A percentile compares a stretch with the other conserved stretches of the same genome.
phyloP scores from a whole-genome alignment of 2,329 filamentous ascomycete species.

The Bipolaris oryzae region DNA sequence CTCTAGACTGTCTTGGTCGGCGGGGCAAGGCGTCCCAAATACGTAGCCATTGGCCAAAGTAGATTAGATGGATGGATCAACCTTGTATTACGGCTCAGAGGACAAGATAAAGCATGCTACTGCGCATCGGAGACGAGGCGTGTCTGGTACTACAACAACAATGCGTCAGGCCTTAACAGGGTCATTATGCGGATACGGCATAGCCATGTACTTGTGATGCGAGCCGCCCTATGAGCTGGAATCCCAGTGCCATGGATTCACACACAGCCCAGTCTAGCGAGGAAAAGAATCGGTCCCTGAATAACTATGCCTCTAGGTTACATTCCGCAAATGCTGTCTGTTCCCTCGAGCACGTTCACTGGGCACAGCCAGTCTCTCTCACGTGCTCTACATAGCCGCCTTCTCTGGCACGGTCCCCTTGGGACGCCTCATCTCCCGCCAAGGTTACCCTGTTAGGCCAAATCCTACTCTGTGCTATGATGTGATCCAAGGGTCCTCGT shows the following conservation, averaged over 20 bases:
- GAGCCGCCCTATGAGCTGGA: not conserved
- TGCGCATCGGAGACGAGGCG: slow-evolving; percentile 1
- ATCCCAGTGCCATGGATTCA: not conserved
- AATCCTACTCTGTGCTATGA: not conserved
- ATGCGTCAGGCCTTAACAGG: slow-evolving; percentile 1
- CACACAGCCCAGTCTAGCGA: not conserved
- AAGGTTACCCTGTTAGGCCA: not conserved
- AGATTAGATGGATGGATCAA: slow-evolving; percentile 17
- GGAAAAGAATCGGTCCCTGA: not conserved
- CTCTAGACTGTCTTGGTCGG: slow-evolving; percentile 8
- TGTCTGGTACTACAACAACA: not conserved
- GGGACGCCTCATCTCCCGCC: not conserved
- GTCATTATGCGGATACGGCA: not conserved
- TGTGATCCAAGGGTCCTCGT: slow-evolving; percentile 7
- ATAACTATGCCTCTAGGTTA: not conserved
- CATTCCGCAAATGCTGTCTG: not conserved
- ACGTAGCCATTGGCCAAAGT: slow-evolving; percentile 13
- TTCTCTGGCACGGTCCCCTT: not conserved
- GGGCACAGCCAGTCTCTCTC: not conserved
- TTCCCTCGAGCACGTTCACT: not conserved
- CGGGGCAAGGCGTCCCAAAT: slow-evolving; percentile 11
- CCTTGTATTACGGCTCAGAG: slow-evolving; percentile 2
- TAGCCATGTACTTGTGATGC: not conserved
- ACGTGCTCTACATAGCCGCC: not conserved
- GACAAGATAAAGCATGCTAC: slow-evolving; percentile 9